Evolutionary conservation across 2,329 filamentous ascomycete species (phyloP).

Genomic region (Corynespora cassiicola): DNA sequence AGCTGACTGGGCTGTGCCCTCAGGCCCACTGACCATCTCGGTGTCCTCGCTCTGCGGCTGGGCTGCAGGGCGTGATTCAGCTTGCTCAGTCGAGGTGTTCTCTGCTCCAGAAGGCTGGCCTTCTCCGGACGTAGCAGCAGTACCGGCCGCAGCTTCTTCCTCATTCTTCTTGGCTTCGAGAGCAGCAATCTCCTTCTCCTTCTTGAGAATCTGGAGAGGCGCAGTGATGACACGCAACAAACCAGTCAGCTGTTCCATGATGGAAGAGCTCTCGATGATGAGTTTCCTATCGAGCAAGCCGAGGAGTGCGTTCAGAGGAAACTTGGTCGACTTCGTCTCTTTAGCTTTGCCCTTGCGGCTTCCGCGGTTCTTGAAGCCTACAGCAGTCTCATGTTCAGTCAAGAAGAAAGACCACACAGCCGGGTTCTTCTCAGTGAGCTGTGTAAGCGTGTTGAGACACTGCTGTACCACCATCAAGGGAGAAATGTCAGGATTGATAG

Average conservation of each 20-base stretch:
- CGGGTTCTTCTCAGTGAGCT: constrained; percentile 82
- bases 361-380: constrained; percentile 76
- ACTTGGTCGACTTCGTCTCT: constrained; percentile 83
- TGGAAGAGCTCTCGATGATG: constrained; percentile 94
- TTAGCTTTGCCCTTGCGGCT: constrained; percentile 88
- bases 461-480: constrained; percentile 96
- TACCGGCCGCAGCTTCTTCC: constrained; percentile 55
- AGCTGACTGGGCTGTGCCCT: constrained; percentile 43
- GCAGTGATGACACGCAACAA: constrained; percentile 87
- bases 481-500: constrained; percentile 83
- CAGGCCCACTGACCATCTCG: constrained; percentile 41
- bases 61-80: constrained; percentile 4
- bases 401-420: constrained; percentile 92
- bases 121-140: constrained; percentile 20
- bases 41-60: constrained; percentile 27
- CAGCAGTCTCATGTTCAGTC: constrained; percentile 85
- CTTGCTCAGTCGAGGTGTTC: constrained; percentile 17
- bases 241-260: constrained; percentile 92
- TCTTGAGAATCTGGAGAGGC: constrained; percentile 83
- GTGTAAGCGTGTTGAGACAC: constrained; percentile 84
- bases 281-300: constrained; percentile 89
- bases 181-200: constrained; percentile 72
- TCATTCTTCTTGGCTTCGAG: constrained; percentile 66
- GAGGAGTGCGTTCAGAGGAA: constrained; percentile 88
- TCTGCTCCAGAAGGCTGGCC: constrained; percentile 27